Percentiles rank a stretch among this genome's conserved stretches.
Evolutionary conservation across 2,329 filamentous ascomycete species (phyloP).

Genomic region (Pseudogymnoascus sp.): DNA sequence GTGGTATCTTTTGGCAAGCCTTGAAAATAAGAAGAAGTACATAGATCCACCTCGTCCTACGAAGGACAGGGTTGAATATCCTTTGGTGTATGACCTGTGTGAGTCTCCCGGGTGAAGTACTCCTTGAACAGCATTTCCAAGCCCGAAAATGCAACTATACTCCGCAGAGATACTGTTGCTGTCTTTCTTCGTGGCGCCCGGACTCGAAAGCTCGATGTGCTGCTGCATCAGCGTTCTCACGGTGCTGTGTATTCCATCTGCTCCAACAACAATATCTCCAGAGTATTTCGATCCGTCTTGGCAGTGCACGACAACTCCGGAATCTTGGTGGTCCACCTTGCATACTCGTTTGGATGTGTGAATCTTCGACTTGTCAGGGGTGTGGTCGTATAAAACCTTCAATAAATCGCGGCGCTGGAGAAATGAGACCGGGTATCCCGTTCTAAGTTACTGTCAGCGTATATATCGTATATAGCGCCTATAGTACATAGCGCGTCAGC

Average conservation of each 20-base stretch:
- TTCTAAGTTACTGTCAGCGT: constrained; percentile 13
- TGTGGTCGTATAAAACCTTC: constrained; percentile 17
- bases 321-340: constrained; percentile 11
- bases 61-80: constrained; percentile 13
- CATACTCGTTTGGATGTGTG: constrained; percentile 14
- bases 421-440: constrained; percentile 17
- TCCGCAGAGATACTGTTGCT: constrained; percentile 19
- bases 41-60: constrained; percentile 12
- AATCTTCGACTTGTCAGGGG: constrained; percentile 20
- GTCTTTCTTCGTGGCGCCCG: constrained; percentile 9
- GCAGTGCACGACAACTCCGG: constrained; percentile 16
- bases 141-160: constrained; percentile 22
- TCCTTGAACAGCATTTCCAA: constrained; percentile 12
- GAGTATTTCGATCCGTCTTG: constrained; percentile 17
- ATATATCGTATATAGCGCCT: too few relatives aligned
- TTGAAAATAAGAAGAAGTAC: constrained; percentile 18
- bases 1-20: constrained; percentile 13
- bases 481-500: too few relatives aligned
- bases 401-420: constrained; percentile 12
- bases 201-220: constrained; percentile 8
- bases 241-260: constrained; percentile 23
- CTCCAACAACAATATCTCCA: constrained; percentile 23
- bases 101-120: constrained; percentile 11
- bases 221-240: constrained; percentile 18
- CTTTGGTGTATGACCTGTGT: constrained; percentile 12